phyloP scores from a whole-genome alignment of 148 eudicot genomes.

The Rhododendron ferrugineum region DNA sequence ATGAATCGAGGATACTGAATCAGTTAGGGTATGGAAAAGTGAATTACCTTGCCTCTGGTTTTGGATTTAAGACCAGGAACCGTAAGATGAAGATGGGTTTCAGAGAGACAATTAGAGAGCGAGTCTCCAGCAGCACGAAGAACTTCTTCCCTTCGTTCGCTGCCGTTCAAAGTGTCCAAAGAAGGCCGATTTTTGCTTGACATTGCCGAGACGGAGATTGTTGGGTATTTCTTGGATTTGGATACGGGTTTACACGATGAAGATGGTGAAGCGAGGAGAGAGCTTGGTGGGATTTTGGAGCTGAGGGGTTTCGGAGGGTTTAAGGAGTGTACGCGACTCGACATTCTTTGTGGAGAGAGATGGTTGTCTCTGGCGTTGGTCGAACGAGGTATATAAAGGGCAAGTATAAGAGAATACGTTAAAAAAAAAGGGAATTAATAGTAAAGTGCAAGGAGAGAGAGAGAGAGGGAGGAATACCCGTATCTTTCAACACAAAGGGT shows the following conservation, averaged over 20 bases:
- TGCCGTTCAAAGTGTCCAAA: slow-evolving; percentile 31
- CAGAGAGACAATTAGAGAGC: slow-evolving; percentile 56
- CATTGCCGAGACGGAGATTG: slow-evolving; percentile 26
- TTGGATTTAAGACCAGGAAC: slow-evolving; percentile 75
- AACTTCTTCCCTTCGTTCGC: slow-evolving; percentile 40
- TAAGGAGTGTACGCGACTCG: slow-evolving; percentile 5
- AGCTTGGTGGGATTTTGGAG: slow-evolving; percentile 6
- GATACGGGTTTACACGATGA: background rate
- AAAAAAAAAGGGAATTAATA: too few relatives aligned
- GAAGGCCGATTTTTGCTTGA: slow-evolving; percentile 29
- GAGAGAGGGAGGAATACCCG: too few relatives aligned
- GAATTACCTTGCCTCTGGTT: slow-evolving; percentile 75
- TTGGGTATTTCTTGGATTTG: slow-evolving; percentile 21
- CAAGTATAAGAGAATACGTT: too few relatives aligned
- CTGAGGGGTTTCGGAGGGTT: slow-evolving; percentile 54
- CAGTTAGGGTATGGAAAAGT: background rate
- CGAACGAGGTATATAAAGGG: too few relatives aligned
- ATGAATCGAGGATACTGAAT: background rate
- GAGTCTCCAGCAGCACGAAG: slow-evolving; percentile 43
- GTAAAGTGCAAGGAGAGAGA: too few relatives aligned
- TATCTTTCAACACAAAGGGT: too few relatives aligned
- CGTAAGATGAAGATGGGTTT: slow-evolving; percentile 70
- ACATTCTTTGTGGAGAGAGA: too few relatives aligned
- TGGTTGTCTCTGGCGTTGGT: too few relatives aligned
- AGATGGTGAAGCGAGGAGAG: slow-evolving; percentile 6